Percentiles rank a stretch among this genome's conserved stretches.
Conservation (phyloP, 2,329 filamentous ascomycete genomes). For the Calonectria pauciramosa region DNA sequence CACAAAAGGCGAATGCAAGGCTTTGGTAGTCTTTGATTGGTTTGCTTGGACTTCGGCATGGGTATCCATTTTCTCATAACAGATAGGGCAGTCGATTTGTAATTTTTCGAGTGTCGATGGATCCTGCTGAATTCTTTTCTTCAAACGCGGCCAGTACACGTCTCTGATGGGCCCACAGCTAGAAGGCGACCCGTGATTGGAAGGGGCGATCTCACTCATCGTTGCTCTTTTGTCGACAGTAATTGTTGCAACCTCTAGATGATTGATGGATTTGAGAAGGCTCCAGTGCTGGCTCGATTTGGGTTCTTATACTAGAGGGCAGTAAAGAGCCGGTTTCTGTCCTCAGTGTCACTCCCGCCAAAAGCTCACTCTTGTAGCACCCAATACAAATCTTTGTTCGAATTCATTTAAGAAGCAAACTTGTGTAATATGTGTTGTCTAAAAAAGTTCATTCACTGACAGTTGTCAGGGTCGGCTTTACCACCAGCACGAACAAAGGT, state of each 20-base stretch:
- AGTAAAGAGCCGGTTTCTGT: neutral
- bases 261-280: neutral
- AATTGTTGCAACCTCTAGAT: neutral
- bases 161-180: neutral
- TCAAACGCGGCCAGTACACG: neutral
- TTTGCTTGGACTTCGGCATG: neutral
- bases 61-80: neutral
- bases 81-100: neutral
- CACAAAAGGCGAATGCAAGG: conserved; percentile 25
- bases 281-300: neutral
- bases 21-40: neutral
- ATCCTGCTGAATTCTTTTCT: neutral
- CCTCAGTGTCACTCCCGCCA: neutral
- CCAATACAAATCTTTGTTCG: neutral
- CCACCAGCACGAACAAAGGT: neutral
- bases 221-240: conserved; percentile 16
- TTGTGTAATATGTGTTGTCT: neutral
- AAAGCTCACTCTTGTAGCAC: neutral
- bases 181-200: neutral
- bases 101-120: neutral
- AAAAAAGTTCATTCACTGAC: neutral
- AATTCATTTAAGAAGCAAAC: neutral
- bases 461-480: neutral
- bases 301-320: neutral
- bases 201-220: neutral